phyloP scores from a whole-genome alignment of 2,329 filamentous ascomycete genomes.

The Lomentospora prolificans region DNA sequence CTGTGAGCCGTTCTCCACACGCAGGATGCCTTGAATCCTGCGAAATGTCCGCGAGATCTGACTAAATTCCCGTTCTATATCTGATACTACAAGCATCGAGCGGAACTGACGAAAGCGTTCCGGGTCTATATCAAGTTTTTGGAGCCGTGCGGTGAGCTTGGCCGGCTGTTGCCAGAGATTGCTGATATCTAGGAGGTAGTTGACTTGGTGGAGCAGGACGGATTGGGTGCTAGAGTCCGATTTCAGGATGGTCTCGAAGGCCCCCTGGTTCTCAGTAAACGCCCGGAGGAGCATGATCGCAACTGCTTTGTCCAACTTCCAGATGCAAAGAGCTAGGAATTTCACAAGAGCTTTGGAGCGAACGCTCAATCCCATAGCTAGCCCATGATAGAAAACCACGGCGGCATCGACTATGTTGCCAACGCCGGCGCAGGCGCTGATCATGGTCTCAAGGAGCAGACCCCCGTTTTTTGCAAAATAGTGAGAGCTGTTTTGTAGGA shows the following conservation, averaged over 20 bases:
- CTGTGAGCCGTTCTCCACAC: neutral
- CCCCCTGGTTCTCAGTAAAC: constrained; percentile 4
- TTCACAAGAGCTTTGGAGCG: constrained; percentile 22
- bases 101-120: constrained; percentile 7
- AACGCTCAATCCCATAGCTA: constrained; percentile 25
- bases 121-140: neutral
- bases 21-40: neutral
- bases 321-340: constrained; percentile 31
- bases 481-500: neutral
- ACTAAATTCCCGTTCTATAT: constrained; percentile 7
- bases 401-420: constrained; percentile 33
- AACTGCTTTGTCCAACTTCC: constrained; percentile 23
- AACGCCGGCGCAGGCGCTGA: constrained; percentile 39
- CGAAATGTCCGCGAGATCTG: constrained; percentile 2
- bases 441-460: constrained; percentile 31
- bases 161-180: constrained; percentile 3
- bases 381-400: constrained; percentile 27
- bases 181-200: constrained; percentile 11
- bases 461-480: constrained; percentile 6
- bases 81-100: neutral
- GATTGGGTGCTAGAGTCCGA: constrained; percentile 6
- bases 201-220: constrained; percentile 12
- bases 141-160: neutral
- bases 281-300: constrained; percentile 10
- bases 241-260: constrained; percentile 7